A percentile compares a stretch with the other conserved stretches of the same genome.
Evolutionary conservation across 371 early-diverging fungal species (phyloP).

Genomic region (Umbelopsis sp.): DNA sequence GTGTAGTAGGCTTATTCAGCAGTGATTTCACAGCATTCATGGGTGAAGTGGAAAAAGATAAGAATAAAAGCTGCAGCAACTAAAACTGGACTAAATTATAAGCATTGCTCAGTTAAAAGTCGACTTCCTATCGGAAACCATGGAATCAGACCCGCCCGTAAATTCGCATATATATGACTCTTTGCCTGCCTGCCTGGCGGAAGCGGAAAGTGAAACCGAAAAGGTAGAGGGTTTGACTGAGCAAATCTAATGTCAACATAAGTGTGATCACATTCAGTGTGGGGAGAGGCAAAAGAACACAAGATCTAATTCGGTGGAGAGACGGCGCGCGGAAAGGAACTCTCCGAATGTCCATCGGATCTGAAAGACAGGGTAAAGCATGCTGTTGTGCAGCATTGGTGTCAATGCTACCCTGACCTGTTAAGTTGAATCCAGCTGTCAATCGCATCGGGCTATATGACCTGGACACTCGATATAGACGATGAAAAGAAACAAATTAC

Average conservation of each 20-base stretch:
- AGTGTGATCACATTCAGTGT: not conserved
- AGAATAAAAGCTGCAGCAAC: too few species aligned
- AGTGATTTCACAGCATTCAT: not conserved
- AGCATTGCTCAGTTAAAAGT: too few species aligned
- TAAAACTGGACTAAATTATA: too few species aligned
- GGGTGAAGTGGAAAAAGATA: not conserved
- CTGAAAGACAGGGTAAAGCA: not conserved
- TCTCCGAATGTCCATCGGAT: too few species aligned
- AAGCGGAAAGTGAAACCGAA: not conserved
- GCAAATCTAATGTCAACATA: too few species aligned
- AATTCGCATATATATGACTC: too few species aligned
- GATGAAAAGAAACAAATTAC: not conserved
- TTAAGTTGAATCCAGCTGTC: conserved; percentile 5
- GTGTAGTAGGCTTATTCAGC: not conserved
- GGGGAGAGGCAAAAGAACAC: not conserved
- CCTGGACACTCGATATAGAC: not conserved
- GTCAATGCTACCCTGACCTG: not conserved
- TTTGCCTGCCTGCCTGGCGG: not conserved
- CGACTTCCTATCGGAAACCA: too few species aligned
- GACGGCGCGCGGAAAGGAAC: too few species aligned
- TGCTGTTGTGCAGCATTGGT: not conserved
- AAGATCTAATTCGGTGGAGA: not conserved
- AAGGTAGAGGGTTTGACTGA: too few species aligned
- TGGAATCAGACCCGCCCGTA: too few species aligned
- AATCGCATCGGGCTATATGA: conserved; percentile 3